Percentiles rank a stretch among this genome's conserved stretches.
These are phyloP conservation scores for Eimeria necatrix DNA, from an alignment of 169 alveolate species.

Conservation along the genomic window DNA sequence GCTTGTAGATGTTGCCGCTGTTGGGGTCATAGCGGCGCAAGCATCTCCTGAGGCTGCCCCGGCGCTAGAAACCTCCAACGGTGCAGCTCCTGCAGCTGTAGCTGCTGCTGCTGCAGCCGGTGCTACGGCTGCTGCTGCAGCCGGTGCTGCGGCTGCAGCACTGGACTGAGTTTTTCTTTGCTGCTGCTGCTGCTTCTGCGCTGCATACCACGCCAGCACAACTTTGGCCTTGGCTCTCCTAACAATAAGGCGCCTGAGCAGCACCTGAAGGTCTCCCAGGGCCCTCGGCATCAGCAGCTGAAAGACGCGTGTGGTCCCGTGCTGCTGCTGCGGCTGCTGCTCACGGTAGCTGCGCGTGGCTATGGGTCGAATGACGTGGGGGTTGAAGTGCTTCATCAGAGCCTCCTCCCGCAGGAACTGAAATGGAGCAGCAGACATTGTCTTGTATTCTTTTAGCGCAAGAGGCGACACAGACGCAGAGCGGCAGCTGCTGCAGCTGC, in stretches of 20 bases:
- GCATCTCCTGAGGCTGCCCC: not conserved
- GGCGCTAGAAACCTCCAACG: not conserved
- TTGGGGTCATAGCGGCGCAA: not conserved
- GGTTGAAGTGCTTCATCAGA: conserved; percentile 58
- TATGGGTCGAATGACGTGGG: conserved; percentile 59
- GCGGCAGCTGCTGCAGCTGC: conserved; percentile 28
- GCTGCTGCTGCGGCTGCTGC: conserved; percentile 36
- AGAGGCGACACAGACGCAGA: not conserved
- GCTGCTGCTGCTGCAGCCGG: not conserved
- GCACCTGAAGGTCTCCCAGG: conserved; percentile 38
- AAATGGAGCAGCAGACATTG: conserved; percentile 69
- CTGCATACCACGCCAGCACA: conserved; percentile 62
- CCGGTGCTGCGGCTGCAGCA: not conserved
- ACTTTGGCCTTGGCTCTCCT: conserved; percentile 46
- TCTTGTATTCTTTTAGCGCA: conserved; percentile 68
- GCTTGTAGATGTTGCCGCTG: not conserved
- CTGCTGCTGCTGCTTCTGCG: conserved; percentile 34
- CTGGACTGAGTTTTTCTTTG: not conserved
- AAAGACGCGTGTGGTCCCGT: not conserved
- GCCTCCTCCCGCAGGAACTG: conserved; percentile 73
- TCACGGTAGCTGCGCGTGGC: conserved; percentile 48
- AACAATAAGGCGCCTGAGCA: conserved; percentile 60
- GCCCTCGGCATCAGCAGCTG: conserved; percentile 74
- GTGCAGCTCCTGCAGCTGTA: not conserved
- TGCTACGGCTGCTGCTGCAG: conserved; percentile 1